Percentiles rank a stretch among this genome's conserved stretches.
Conservation (phyloP, 202 grass and related monocot genomes). For the Brachypodium distachyon region DNA sequence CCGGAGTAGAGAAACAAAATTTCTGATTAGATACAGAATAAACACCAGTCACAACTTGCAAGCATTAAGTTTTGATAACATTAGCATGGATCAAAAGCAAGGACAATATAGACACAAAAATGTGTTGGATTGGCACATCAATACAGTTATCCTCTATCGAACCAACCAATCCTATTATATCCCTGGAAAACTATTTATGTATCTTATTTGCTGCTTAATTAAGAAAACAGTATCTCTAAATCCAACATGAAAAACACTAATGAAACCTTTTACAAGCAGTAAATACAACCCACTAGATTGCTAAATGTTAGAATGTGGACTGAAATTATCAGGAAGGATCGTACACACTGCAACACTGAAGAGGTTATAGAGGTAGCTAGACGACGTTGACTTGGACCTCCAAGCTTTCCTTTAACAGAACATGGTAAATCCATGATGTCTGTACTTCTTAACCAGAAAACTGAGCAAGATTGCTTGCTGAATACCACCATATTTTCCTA, state of each 20-base stretch:
- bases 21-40: background rate
- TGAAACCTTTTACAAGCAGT: background rate
- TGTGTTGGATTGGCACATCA: background rate
- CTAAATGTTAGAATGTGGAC: background rate
- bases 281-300: background rate
- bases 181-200: background rate
- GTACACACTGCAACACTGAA: slow-evolving; percentile 75
- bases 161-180: background rate
- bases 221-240: background rate
- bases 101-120: background rate
- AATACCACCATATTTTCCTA: slow-evolving; percentile 61
- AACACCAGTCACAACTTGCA: background rate
- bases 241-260: background rate
- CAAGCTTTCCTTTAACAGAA: slow-evolving; percentile 92
- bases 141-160: background rate
- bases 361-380: slow-evolving; percentile 57
- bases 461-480: slow-evolving; percentile 44
- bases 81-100: slow-evolving; percentile 5
- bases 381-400: slow-evolving; percentile 77
- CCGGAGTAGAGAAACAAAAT: background rate
- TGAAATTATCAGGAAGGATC: slow-evolving; percentile 22
- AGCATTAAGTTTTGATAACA: background rate
- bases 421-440: slow-evolving; percentile 51
- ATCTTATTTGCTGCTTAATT: background rate
- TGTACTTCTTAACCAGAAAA: slow-evolving; percentile 59